A percentile compares a stretch with the other conserved stretches of the same genome.
phyloP scores from a whole-genome alignment of 306 rosid genomes.

The Glycine latifolia region DNA sequence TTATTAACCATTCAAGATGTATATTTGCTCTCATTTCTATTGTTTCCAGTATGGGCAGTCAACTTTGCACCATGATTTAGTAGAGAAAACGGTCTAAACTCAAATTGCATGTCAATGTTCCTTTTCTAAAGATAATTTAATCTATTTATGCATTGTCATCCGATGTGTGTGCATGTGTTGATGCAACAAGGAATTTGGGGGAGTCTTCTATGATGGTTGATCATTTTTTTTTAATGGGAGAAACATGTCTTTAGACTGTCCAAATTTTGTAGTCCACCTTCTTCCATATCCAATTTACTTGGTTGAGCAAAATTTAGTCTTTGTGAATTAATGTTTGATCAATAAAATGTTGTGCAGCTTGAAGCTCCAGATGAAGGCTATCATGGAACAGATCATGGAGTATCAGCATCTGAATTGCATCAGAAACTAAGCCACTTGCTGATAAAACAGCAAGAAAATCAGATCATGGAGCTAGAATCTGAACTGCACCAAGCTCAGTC shows the following conservation, averaged over 20 bases:
- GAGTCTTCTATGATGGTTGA: not conserved
- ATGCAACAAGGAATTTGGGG: not conserved
- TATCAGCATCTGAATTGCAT: conserved; percentile 64
- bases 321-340: conserved; percentile 37
- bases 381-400: conserved; percentile 55
- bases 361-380: conserved; percentile 50
- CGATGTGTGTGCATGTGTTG: not conserved
- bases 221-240: not conserved
- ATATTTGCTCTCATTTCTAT: too few species aligned
- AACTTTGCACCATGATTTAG: not conserved
- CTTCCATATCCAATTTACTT: too few species aligned
- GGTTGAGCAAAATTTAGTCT: too few species aligned
- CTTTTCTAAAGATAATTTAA: not conserved
- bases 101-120: not conserved
- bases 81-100: conserved; percentile 8
- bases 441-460: conserved; percentile 70
- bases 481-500: conserved; percentile 65
- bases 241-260: conserved; percentile 14
- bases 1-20: too few species aligned
- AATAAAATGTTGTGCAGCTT: conserved; percentile 47
- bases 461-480: conserved; percentile 71
- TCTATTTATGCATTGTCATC: not conserved
- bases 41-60: not conserved
- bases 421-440: conserved; percentile 72
- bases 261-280: too few species aligned